These are phyloP conservation scores for Hyaloscypha variabilis DNA, from an alignment of 495 filamentous ascomycete species.

Conservation along the genomic window DNA sequence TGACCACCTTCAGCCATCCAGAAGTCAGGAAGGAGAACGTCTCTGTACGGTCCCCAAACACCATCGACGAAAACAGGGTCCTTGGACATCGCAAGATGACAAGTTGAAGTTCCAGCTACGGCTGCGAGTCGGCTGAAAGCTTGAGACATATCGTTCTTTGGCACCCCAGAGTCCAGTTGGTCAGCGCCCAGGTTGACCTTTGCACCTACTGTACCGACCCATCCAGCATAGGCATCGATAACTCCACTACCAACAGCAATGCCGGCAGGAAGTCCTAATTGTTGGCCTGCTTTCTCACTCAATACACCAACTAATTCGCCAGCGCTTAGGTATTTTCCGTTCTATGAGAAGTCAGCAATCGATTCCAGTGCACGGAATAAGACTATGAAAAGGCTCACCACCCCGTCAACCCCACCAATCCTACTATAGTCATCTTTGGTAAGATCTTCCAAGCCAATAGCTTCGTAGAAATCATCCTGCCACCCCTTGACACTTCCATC, in stretches of 20 bases:
- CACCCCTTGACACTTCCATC: slow-evolving; percentile 98
- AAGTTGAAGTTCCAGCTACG: slow-evolving; percentile 97
- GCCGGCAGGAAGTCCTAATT: slow-evolving; percentile 84
- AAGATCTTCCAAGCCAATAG: slow-evolving; percentile 83
- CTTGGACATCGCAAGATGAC: slow-evolving; percentile 93
- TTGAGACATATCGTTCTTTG: slow-evolving; percentile 80
- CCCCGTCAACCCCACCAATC: slow-evolving; percentile 90
- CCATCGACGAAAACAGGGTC: slow-evolving; percentile 89
- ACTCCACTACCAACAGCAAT: slow-evolving; percentile 94
- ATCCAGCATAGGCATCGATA: slow-evolving; percentile 97
- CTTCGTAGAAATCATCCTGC: slow-evolving; percentile 89
- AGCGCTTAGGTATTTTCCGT: slow-evolving; percentile 85
- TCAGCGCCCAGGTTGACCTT: slow-evolving; percentile 73
- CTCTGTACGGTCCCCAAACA: slow-evolving; percentile 95
- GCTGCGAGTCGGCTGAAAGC: slow-evolving; percentile 93
- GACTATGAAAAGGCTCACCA: slow-evolving; percentile 67
- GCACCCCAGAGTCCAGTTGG: slow-evolving; percentile 58
- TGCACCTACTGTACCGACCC: slow-evolving; percentile 97
- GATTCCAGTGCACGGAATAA: slow-evolving; percentile 22
- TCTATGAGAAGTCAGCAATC: slow-evolving; percentile 55
- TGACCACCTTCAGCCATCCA: slow-evolving; percentile 99
- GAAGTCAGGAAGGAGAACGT: slow-evolving; percentile 85
- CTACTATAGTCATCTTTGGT: slow-evolving; percentile 83
- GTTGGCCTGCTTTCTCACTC: slow-evolving; percentile 77
- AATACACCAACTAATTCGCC: slow-evolving; percentile 87